These are phyloP conservation scores for Ceratocystiopsis sp. DNA, from an alignment of 2,329 filamentous ascomycete species.

Conservation along the genomic window DNA sequence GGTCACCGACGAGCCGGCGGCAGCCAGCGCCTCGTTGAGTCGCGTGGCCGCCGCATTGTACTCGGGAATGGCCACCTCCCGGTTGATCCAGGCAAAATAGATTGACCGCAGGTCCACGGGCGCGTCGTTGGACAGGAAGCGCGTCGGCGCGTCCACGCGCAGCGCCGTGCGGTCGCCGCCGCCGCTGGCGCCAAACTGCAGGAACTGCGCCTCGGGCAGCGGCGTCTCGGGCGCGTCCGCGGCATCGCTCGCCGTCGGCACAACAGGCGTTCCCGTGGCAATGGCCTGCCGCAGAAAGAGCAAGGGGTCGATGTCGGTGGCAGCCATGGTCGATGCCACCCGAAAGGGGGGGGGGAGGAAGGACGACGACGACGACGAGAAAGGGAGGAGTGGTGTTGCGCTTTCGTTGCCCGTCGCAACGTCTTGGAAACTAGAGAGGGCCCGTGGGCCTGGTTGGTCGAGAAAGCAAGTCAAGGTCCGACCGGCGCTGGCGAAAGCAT, in stretches of 20 bases:
- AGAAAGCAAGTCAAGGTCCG: too few relatives aligned
- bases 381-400: too few relatives aligned
- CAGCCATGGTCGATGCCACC: background rate
- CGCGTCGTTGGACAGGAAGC: slow-evolving; percentile 62
- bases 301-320: slow-evolving; percentile 44
- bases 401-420: too few relatives aligned
- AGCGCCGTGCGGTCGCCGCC: slow-evolving; percentile 31
- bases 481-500: too few relatives aligned
- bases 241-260: slow-evolving; percentile 57
- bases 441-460: too few relatives aligned
- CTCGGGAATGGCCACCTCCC: slow-evolving; percentile 74
- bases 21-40: slow-evolving; percentile 61
- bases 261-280: slow-evolving; percentile 48
- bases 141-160: slow-evolving; percentile 56
- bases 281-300: slow-evolving; percentile 73
- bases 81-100: slow-evolving; percentile 91
- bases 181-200: slow-evolving; percentile 51
- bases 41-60: slow-evolving; percentile 74
- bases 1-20: slow-evolving; percentile 34
- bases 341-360: too few relatives aligned
- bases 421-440: too few relatives aligned
- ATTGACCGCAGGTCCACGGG: slow-evolving; percentile 81
- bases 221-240: slow-evolving; percentile 41
- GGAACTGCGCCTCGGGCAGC: slow-evolving; percentile 60
- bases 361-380: too few relatives aligned